These are phyloP conservation scores for Bryoglossum gracile DNA, from an alignment of 495 filamentous ascomycete genomes.

Conservation along the genomic window DNA sequence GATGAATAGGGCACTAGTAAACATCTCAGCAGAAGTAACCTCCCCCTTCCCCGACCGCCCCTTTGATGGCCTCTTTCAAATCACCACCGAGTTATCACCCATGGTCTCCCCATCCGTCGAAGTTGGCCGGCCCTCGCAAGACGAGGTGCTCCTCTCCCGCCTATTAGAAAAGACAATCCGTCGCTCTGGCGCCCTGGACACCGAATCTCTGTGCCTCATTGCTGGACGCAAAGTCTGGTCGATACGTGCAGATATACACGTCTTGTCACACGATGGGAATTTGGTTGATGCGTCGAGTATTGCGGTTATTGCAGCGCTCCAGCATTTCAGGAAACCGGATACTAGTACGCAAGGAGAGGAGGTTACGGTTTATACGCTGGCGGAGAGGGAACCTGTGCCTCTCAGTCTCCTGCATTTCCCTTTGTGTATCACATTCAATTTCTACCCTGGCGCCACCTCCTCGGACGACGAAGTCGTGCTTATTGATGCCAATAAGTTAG, in stretches of 20 bases:
- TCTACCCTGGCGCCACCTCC: slow-evolving; percentile 40
- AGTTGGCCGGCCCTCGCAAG: slow-evolving; percentile 69
- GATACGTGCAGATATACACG: slow-evolving; percentile 81
- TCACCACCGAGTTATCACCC: slow-evolving; percentile 81
- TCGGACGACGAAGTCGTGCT: slow-evolving; percentile 38
- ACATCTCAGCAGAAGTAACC: slow-evolving; percentile 79
- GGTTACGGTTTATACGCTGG: slow-evolving; percentile 69
- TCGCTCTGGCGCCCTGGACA: slow-evolving; percentile 83
- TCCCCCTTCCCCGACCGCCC: slow-evolving; percentile 80
- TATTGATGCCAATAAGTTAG: slow-evolving; percentile 69
- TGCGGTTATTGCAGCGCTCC: slow-evolving; percentile 75
- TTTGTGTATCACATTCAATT: slow-evolving; percentile 81
- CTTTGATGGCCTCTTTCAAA: slow-evolving; percentile 90
- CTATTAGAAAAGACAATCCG: slow-evolving; percentile 90
- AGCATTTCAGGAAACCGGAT: slow-evolving; percentile 85
- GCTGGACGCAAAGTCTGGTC: slow-evolving; percentile 86
- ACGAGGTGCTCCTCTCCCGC: slow-evolving; percentile 76
- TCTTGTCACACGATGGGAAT: slow-evolving; percentile 82
- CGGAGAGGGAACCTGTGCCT: slow-evolving; percentile 85
- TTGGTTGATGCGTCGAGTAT: slow-evolving; percentile 81
- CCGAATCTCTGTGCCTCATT: slow-evolving; percentile 88
- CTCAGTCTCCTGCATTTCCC: slow-evolving; percentile 86
- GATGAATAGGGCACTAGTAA: too few species aligned
- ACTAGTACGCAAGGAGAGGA: slow-evolving; percentile 73
- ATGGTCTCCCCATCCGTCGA: slow-evolving; percentile 91